These are phyloP conservation scores for Chalara sp. DNA, from an alignment of 2,329 filamentous ascomycete genomes.

Conservation along the genomic window DNA sequence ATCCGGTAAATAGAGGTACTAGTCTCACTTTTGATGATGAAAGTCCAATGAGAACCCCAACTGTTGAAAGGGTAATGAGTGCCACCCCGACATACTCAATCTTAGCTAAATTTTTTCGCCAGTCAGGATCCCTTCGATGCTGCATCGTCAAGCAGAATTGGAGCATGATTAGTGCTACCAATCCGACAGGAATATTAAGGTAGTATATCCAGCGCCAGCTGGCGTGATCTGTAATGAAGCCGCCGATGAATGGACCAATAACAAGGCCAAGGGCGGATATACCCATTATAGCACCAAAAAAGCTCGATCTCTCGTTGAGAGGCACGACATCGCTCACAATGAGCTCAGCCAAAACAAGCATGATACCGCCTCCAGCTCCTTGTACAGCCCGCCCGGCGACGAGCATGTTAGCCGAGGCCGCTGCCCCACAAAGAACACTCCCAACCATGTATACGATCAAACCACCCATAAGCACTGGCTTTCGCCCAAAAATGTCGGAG, in stretches of 20 bases:
- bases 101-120: no score
- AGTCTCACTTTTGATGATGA: no score
- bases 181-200: no score
- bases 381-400: constrained; percentile 40
- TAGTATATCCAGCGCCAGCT: constrained; percentile 45
- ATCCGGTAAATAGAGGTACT: no score
- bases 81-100: no score
- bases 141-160: no score
- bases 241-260: constrained; percentile 60
- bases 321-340: constrained; percentile 48
- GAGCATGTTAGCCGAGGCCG: constrained; percentile 55
- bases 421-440: constrained; percentile 53
- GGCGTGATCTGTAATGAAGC: constrained; percentile 55
- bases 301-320: constrained; percentile 30
- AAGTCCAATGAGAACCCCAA: no score
- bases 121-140: no score
- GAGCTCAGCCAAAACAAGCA: constrained; percentile 46
- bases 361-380: constrained; percentile 44
- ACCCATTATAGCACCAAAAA: not conserved
- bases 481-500: constrained; percentile 47
- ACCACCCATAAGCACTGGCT: constrained; percentile 40
- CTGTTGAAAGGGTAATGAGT: no score
- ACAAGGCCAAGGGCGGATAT: constrained; percentile 51
- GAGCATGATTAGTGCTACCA: no score
- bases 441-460: constrained; percentile 58